These are phyloP conservation scores for Xenoacremonium recifei DNA, from an alignment of 2,329 filamentous ascomycete species.

Conservation along the genomic window DNA sequence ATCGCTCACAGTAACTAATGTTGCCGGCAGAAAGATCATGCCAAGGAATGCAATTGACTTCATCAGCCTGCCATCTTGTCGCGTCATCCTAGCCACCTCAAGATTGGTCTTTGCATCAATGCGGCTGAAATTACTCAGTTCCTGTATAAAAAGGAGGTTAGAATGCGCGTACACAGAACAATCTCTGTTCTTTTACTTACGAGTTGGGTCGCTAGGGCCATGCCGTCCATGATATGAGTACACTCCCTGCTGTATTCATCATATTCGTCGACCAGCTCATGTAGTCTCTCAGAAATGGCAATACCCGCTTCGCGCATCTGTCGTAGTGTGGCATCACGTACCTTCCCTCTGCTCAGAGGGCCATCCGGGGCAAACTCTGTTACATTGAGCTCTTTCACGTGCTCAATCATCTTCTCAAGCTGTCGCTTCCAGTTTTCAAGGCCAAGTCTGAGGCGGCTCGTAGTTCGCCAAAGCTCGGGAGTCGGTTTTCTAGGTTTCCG, in stretches of 20 bases:
- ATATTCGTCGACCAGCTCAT: conserved; percentile 14
- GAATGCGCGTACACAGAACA: too few relatives aligned
- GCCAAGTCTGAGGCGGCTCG: conserved; percentile 14
- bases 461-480: conserved; percentile 16
- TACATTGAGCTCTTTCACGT: conserved; percentile 9
- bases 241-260: conserved; percentile 15
- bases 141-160: neutral
- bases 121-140: conserved; percentile 5
- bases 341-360: neutral
- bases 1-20: conserved; percentile 22
- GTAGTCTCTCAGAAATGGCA: conserved; percentile 8
- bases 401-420: conserved; percentile 18
- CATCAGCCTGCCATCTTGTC: conserved; percentile 15
- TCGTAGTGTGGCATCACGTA: neutral
- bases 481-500: too few relatives aligned
- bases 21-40: conserved; percentile 27
- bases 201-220: conserved; percentile 14
- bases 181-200: conserved; percentile 1
- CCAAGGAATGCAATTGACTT: conserved; percentile 15
- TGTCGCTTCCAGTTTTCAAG: conserved; percentile 18
- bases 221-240: conserved; percentile 12
- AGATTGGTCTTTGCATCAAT: conserved; percentile 13
- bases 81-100: conserved; percentile 9
- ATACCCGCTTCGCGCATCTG: neutral
- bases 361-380: neutral